phyloP scores from a whole-genome alignment of 148 eudicot genomes.

The Drosera capensis region DNA sequence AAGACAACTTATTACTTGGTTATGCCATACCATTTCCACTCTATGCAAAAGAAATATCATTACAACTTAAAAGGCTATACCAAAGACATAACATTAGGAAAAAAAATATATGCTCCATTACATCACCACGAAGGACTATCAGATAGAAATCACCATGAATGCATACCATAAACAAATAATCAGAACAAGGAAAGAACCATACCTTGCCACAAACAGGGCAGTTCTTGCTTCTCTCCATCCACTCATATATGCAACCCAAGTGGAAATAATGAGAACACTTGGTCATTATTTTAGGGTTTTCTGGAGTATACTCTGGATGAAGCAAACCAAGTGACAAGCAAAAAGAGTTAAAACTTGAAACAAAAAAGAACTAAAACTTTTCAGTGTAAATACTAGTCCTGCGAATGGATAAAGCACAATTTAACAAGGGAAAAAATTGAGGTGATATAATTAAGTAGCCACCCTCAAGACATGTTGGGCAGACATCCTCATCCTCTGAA shows the following conservation, averaged over 20 bases:
- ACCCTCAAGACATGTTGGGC: slow-evolving; percentile 7
- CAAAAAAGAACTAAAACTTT: background rate
- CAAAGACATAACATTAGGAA: too few species aligned
- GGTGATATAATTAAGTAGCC: background rate
- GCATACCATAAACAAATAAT: too few species aligned
- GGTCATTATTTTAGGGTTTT: slow-evolving; percentile 7
- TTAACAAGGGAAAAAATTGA: background rate
- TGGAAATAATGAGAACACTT: slow-evolving; percentile 6
- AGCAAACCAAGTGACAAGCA: background rate
- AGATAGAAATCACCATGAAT: too few species aligned
- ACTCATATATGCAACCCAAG: slow-evolving; percentile 7
- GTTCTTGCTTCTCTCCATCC: slow-evolving; percentile 9
- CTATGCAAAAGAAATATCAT: too few species aligned
- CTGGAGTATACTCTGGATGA: slow-evolving; percentile 3
- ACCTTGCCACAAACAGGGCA: background rate
- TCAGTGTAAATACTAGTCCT: too few species aligned
- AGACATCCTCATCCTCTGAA: slow-evolving; percentile 5
- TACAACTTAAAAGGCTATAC: too few species aligned
- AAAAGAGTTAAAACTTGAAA: background rate
- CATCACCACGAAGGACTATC: too few species aligned
- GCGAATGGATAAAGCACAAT: too few species aligned
- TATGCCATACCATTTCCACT: too few species aligned
- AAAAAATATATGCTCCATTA: too few species aligned
- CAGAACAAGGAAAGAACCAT: too few species aligned
- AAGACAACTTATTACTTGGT: too few species aligned